A percentile compares a stretch with the other conserved stretches of the same genome.
These are phyloP conservation scores for Tylopilus sp. DNA, from an alignment of 768 basidiomycete genomes.

Conservation along the genomic window DNA sequence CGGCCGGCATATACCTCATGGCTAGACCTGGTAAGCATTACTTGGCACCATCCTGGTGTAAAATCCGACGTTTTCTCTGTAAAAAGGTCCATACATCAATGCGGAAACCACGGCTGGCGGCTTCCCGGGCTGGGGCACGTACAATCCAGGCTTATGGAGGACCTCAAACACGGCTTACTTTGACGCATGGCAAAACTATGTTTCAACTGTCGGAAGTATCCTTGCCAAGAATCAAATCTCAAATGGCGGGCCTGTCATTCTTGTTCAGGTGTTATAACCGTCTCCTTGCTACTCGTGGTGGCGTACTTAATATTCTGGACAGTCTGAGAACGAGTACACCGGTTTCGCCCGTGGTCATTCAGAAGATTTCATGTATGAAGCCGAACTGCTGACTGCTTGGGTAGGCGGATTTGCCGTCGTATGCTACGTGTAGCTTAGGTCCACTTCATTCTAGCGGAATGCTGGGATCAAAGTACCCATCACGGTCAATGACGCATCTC, in stretches of 20 bases:
- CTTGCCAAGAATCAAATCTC: conserved; percentile 55
- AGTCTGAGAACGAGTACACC: conserved; percentile 57
- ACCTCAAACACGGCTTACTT: conserved; percentile 47
- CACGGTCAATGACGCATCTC: conserved; percentile 46
- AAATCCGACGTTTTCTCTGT: not conserved
- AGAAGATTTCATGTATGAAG: conserved; percentile 44
- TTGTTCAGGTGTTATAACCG: conserved; percentile 21
- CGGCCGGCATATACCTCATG: no score
- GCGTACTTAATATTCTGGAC: not conserved
- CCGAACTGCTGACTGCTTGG: conserved; percentile 31
- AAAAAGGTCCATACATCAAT: conserved; percentile 27
- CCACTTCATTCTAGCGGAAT: conserved; percentile 30
- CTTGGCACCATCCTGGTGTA: not conserved
- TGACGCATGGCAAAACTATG: conserved; percentile 54
- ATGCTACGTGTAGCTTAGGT: conserved; percentile 1
- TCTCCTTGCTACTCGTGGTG: conserved; percentile 28
- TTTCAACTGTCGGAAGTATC: conserved; percentile 46
- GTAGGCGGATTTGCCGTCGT: conserved; percentile 5
- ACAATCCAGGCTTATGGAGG: conserved; percentile 46
- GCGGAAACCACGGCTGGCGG: conserved; percentile 36
- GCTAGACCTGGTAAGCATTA: conserved; percentile 20
- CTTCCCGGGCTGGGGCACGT: conserved; percentile 58
- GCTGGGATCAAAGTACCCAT: conserved; percentile 46
- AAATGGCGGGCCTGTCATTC: conserved; percentile 55
- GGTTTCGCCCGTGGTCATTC: conserved; percentile 33